Conservation (phyloP, 2,329 filamentous ascomycete genomes). For the Microdochium bolleyi region DNA sequence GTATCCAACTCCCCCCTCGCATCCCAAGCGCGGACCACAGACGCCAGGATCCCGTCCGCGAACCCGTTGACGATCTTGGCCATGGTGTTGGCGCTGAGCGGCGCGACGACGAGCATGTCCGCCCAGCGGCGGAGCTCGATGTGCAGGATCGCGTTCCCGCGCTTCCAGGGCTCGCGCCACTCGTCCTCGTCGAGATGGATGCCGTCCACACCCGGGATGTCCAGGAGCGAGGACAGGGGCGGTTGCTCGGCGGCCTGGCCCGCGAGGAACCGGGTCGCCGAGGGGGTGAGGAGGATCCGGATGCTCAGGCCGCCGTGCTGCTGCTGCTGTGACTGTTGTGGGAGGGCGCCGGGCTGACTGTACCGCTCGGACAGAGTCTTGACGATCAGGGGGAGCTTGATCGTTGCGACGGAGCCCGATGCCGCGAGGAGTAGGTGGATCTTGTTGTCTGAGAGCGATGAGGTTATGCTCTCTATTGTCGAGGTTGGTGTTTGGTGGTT, state of each 20-base stretch:
- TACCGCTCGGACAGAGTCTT: constrained; percentile 17
- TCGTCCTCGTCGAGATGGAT: constrained; percentile 82
- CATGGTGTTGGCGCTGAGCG: constrained; percentile 75
- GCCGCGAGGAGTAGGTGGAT: constrained; percentile 58
- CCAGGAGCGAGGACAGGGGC: constrained; percentile 46
- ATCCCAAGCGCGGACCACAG: constrained; percentile 82
- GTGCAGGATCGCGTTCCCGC: constrained; percentile 76
- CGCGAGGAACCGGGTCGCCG: constrained; percentile 66
- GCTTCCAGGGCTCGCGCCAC: constrained; percentile 71
- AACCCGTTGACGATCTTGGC: constrained; percentile 77
- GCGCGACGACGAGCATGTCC: constrained; percentile 70
- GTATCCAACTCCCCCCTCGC: constrained; percentile 52
- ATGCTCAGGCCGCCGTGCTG: constrained; percentile 56
- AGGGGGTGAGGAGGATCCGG: constrained; percentile 72
- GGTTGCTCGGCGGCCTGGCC: constrained; percentile 76
- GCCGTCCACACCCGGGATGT: constrained; percentile 65
- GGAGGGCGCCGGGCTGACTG: not conserved
- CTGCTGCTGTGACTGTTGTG: constrained; percentile 17
- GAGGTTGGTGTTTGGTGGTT: not conserved
- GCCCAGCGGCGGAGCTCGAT: constrained; percentile 83
- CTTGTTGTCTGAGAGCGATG: constrained; percentile 37
- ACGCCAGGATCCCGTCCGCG: constrained; percentile 67
- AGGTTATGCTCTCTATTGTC: constrained; percentile 10
- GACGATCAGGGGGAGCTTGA: constrained; percentile 51
- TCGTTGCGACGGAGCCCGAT: constrained; percentile 64